Conservation (phyloP, 768 basidiomycete genomes). For the Lactarius trivialis region DNA sequence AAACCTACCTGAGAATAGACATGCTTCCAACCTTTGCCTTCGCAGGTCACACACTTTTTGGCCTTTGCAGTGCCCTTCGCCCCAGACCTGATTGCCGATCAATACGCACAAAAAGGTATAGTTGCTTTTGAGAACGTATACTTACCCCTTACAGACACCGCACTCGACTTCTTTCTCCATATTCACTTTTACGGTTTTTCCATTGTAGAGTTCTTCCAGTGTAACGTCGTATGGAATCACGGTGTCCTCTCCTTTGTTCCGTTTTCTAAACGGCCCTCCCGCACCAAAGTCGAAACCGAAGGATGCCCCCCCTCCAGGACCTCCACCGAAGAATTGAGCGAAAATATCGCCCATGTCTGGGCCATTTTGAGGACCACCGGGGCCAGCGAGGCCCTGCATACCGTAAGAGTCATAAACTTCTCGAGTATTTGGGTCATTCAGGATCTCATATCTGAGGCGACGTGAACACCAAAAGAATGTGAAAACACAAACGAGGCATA, state of each 20-base stretch:
- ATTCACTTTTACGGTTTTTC: slow-evolving; percentile 81
- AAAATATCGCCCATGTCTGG: slow-evolving; percentile 65
- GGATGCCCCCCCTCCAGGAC: slow-evolving; percentile 38
- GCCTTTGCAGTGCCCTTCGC: slow-evolving; percentile 80
- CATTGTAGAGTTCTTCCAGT: slow-evolving; percentile 89
- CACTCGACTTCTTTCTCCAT: slow-evolving; percentile 85
- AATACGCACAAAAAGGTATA: slow-evolving; percentile 18
- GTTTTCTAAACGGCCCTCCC: slow-evolving; percentile 30
- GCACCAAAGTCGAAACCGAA: slow-evolving; percentile 60
- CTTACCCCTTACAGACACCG: slow-evolving; percentile 72
- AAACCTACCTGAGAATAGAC: slow-evolving; percentile 45
- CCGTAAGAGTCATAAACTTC: slow-evolving; percentile 70
- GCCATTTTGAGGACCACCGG: slow-evolving; percentile 36
- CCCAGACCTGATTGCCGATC: slow-evolving; percentile 52
- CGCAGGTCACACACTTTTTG: slow-evolving; percentile 72
- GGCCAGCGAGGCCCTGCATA: slow-evolving; percentile 55
- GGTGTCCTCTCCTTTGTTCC: slow-evolving; percentile 63
- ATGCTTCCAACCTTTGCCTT: slow-evolving; percentile 74
- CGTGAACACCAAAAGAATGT: neutral
- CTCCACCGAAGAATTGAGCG: slow-evolving; percentile 59
- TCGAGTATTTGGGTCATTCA: slow-evolving; percentile 62
- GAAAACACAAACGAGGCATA: slow-evolving; percentile 35
- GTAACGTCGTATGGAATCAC: slow-evolving; percentile 78
- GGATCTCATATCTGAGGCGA: slow-evolving; percentile 65
- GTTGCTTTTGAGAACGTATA: slow-evolving; percentile 1